A percentile compares a stretch with the other conserved stretches of the same genome.
Evolutionary conservation across 164 flowering plant genomes (phyloP).

Genomic region (Echeveria elegans): DNA sequence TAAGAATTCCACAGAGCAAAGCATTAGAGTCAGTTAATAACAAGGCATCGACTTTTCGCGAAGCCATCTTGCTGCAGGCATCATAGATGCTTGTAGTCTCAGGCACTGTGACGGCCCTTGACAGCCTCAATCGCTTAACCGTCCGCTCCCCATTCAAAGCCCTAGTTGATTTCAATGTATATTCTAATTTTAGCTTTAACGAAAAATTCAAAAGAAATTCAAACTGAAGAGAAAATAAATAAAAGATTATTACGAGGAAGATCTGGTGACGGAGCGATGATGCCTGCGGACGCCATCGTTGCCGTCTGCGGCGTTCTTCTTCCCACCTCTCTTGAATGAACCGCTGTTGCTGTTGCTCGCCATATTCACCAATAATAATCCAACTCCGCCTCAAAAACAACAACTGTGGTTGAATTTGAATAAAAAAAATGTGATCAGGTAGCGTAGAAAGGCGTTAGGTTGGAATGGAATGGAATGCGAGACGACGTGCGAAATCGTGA

Average conservation of each 20-base stretch:
- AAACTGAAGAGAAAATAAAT: neutral
- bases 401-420: too few relatives aligned
- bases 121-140: conserved; percentile 74
- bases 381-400: too few relatives aligned
- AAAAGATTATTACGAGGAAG: neutral
- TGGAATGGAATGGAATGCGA: too few relatives aligned
- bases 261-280: conserved; percentile 2
- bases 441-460: too few relatives aligned
- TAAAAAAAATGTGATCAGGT: too few relatives aligned
- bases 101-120: conserved; percentile 87
- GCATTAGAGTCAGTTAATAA: conserved; percentile 95
- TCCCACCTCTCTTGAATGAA: neutral
- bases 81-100: conserved; percentile 69
- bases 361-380: too few relatives aligned
- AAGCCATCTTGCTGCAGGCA: conserved; percentile 93
- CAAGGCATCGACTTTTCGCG: conserved; percentile 90
- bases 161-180: conserved; percentile 24
- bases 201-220: too few relatives aligned
- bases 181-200: neutral
- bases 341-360: neutral
- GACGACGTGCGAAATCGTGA: too few relatives aligned
- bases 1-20: conserved; percentile 89
- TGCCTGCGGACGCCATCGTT: neutral
- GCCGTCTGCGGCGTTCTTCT: neutral
- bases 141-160: conserved; percentile 80